A percentile compares a stretch with the other conserved stretches of the same genome.
These are phyloP conservation scores for Chloranthus sessilifolius DNA, from an alignment of 164 flowering plant genomes.

Conservation along the genomic window DNA sequence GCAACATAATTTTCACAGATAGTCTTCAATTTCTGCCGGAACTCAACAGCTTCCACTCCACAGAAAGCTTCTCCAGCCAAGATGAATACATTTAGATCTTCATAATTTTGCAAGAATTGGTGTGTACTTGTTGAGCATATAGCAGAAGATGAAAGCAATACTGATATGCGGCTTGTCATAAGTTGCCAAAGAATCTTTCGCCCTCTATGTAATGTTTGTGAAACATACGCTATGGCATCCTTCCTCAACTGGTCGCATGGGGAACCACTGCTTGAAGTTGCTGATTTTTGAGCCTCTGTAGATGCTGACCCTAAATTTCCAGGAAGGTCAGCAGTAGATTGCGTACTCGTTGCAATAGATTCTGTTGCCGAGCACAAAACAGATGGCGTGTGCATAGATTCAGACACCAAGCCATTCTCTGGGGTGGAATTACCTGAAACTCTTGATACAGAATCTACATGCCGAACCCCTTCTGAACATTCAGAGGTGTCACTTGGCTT, in stretches of 20 bases:
- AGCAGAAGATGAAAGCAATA: conserved; percentile 75
- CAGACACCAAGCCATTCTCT: conserved; percentile 16
- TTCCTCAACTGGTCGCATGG: conserved; percentile 83
- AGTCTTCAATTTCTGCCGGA: conserved; percentile 74
- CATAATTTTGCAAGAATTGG: conserved; percentile 85
- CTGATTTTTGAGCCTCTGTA: conserved; percentile 18
- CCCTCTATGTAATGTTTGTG: conserved; percentile 81
- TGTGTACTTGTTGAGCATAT: conserved; percentile 81
- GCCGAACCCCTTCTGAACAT: conserved; percentile 22
- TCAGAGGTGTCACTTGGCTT: conserved; percentile 19
- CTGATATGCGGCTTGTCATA: conserved; percentile 80
- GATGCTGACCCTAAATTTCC: conserved; percentile 13
- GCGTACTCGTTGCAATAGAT: conserved; percentile 8
- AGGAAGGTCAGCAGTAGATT: conserved; percentile 17
- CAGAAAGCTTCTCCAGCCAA: conserved; percentile 97
- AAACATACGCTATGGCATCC: conserved; percentile 70
- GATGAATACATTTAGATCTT: conserved; percentile 78
- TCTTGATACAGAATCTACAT: conserved; percentile 21
- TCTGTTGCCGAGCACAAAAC: too few species aligned
- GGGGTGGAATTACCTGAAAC: conserved; percentile 10
- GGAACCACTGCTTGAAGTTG: conserved; percentile 66
- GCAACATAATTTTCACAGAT: conserved; percentile 76
- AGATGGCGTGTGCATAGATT: neutral
- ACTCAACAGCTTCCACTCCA: conserved; percentile 84
- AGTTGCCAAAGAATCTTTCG: conserved; percentile 97